Conservation (phyloP, 106 monocot genomes). For the Cymbidium sinense region DNA sequence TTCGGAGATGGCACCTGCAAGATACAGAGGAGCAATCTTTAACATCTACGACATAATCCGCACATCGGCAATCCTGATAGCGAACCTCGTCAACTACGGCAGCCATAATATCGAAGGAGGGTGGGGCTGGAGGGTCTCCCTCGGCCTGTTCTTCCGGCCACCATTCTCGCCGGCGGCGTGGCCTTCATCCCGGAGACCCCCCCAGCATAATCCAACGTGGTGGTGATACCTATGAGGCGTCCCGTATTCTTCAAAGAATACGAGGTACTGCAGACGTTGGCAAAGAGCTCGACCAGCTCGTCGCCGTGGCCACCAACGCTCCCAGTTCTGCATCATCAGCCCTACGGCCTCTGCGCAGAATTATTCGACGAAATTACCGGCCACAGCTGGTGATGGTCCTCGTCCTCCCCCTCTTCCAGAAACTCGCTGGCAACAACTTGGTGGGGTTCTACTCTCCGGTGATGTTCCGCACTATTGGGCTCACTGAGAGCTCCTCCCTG, state of each 20-base stretch:
- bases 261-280: slow-evolving; percentile 31
- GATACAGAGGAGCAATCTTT: slow-evolving; percentile 18
- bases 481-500: slow-evolving; percentile 20
- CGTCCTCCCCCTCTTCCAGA: slow-evolving; percentile 34
- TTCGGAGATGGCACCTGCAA: slow-evolving; percentile 23
- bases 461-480: slow-evolving; percentile 32
- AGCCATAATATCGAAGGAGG: slow-evolving; percentile 8
- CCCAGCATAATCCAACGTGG: slow-evolving; percentile 18
- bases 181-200: slow-evolving; percentile 22
- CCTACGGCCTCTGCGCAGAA: not conserved
- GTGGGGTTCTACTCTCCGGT: slow-evolving; percentile 32
- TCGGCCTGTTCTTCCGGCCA: slow-evolving; percentile 12
- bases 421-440: slow-evolving; percentile 35
- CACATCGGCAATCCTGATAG: slow-evolving; percentile 2
- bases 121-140: slow-evolving; percentile 20
- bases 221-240: not conserved
- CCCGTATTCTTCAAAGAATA: slow-evolving; percentile 14
- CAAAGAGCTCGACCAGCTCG: slow-evolving; percentile 28
- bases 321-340: not conserved
- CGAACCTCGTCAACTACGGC: slow-evolving; percentile 16
- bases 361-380: slow-evolving; percentile 19
- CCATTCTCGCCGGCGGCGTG: slow-evolving; percentile 2
- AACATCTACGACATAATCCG: slow-evolving; percentile 6
- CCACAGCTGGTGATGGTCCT: slow-evolving; percentile 39
- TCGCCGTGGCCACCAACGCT: not conserved